A percentile compares a stretch with the other conserved stretches of the same genome.
Evolutionary conservation across 2,329 filamentous ascomycete species (phyloP).

Genomic region (Colletotrichum tanaceti): DNA sequence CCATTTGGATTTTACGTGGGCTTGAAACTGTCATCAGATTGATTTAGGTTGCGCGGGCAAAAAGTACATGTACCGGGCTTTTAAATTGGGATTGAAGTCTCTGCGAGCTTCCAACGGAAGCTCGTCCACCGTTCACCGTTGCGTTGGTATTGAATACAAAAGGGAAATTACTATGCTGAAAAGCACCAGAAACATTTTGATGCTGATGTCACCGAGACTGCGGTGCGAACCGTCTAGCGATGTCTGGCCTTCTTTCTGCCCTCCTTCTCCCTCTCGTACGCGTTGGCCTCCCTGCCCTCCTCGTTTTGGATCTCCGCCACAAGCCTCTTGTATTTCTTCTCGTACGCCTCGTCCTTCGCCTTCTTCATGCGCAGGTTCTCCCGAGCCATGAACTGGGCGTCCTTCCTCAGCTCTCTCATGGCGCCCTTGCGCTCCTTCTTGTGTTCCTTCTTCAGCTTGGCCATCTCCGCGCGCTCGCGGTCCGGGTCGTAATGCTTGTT

Average conservation of each 20-base stretch:
- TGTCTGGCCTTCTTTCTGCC: constrained; percentile 73
- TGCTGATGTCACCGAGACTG: constrained; percentile 7
- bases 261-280: constrained; percentile 88
- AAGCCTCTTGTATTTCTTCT: constrained; percentile 93
- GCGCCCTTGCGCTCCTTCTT: constrained; percentile 96
- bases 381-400: constrained; percentile 91
- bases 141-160: constrained; percentile 38
- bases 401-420: constrained; percentile 92
- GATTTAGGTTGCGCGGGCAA: not conserved
- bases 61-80: not conserved
- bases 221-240: constrained; percentile 23
- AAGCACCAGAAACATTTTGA: constrained; percentile 29
- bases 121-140: constrained; percentile 4
- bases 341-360: constrained; percentile 91
- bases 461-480: constrained; percentile 84
- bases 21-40: not conserved
- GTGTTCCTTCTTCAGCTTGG: constrained; percentile 88
- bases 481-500: constrained; percentile 98
- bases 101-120: not conserved
- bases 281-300: constrained; percentile 87
- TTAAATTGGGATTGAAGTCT: too few species aligned
- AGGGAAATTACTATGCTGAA: constrained; percentile 28
- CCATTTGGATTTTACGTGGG: not conserved
- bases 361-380: constrained; percentile 94
- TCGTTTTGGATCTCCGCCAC: constrained; percentile 96